Evolutionary conservation across 352 stramenopile genomes (phyloP).

Genomic region (Phytophthora pisi): DNA sequence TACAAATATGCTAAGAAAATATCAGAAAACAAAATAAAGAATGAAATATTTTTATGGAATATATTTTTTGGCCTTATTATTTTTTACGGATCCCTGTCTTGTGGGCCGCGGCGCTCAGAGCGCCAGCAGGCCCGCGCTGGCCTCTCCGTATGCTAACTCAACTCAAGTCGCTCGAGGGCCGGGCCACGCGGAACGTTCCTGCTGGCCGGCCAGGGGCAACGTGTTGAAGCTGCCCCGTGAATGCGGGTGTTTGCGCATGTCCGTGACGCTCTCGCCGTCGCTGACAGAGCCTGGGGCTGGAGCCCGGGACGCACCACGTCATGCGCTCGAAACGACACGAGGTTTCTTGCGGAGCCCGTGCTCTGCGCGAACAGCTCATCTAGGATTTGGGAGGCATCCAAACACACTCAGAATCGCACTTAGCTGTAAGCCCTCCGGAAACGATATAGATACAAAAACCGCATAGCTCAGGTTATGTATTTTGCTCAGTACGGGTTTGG

Average conservation of each 20-base stretch:
- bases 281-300: neutral
- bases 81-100: conserved; percentile 4
- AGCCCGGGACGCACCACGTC: conserved; percentile 15
- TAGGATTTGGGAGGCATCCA: conserved; percentile 8
- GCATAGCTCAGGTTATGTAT: neutral
- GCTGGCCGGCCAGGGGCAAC: too few relatives aligned
- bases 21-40: too few relatives aligned
- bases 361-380: neutral
- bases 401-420: neutral
- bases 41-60: neutral
- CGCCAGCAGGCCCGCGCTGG: conserved; percentile 8
- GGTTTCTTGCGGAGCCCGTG: conserved; percentile 13
- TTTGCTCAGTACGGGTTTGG: neutral
- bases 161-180: too few relatives aligned
- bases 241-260: conserved; percentile 23
- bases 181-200: too few relatives aligned
- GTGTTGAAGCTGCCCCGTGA: too few relatives aligned
- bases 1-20: neutral
- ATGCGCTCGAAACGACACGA: neutral
- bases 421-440: neutral
- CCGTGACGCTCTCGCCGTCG: neutral
- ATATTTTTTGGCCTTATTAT: too few relatives aligned
- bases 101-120: conserved; percentile 4
- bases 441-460: neutral
- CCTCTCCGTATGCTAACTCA: neutral